Percentiles rank a stretch among this genome's conserved stretches.
Conservation (phyloP, 2,329 filamentous ascomycete genomes). For the Ilyonectria destructans region DNA sequence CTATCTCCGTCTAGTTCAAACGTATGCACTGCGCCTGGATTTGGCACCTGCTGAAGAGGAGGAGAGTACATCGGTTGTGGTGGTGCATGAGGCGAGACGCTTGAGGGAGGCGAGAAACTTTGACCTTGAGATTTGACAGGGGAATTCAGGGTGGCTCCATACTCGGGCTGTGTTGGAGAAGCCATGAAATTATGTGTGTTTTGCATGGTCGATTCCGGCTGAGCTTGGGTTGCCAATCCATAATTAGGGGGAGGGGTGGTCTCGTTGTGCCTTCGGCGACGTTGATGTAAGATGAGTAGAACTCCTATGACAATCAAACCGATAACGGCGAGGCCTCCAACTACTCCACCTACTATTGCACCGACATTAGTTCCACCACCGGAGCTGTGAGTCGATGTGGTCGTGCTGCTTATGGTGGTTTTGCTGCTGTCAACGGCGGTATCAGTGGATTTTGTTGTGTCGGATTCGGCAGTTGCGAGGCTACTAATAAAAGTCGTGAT, state of each 20-base stretch:
- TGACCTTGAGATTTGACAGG: conserved; percentile 6
- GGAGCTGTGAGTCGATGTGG: neutral
- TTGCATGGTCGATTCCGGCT: neutral
- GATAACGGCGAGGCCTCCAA: conserved; percentile 4
- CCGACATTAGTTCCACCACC: neutral
- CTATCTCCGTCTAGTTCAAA: conserved; percentile 1
- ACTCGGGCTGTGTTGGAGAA: conserved; percentile 2
- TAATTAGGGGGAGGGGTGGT: neutral
- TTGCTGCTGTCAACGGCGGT: neutral
- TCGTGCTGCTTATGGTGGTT: neutral
- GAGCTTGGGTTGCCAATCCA: neutral
- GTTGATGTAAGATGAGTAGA: neutral
- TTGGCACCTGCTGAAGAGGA: neutral
- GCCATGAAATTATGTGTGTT: neutral
- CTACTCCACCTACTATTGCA: conserved; percentile 6
- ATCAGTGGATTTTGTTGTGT: no score
- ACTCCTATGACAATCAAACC: neutral
- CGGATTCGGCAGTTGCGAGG: neutral
- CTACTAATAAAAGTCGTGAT: neutral
- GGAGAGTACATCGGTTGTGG: neutral
- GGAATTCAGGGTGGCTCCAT: neutral
- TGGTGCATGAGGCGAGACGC: neutral
- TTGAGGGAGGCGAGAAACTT: neutral
- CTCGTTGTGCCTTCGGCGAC: conserved; percentile 4
- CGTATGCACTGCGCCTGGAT: neutral